phyloP scores from a whole-genome alignment of 2,329 filamentous ascomycete genomes.

The Ceratocystis eucalypticola region DNA sequence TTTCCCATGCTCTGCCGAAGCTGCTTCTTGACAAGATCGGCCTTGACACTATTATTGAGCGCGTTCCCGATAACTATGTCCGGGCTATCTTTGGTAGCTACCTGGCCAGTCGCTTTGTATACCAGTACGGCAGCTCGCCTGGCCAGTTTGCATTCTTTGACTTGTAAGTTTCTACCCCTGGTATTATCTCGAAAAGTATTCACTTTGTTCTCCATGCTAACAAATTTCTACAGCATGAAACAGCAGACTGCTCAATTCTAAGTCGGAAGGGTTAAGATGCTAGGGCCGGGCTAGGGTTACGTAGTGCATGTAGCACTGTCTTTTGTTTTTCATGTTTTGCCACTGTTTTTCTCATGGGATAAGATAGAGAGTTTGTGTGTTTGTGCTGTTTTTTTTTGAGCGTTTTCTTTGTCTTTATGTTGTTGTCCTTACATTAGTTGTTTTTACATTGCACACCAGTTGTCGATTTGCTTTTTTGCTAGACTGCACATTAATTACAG shows the following conservation, averaged over 20 bases:
- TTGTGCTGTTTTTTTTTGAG: not conserved
- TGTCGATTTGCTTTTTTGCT: not conserved
- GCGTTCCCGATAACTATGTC: slow-evolving; percentile 85
- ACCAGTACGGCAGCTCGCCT: slow-evolving; percentile 81
- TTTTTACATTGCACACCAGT: not conserved
- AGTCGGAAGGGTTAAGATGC: not conserved
- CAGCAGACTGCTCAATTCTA: slow-evolving; percentile 12
- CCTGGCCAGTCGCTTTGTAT: slow-evolving; percentile 88
- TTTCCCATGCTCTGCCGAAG: slow-evolving; percentile 73
- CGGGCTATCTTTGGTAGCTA: slow-evolving; percentile 93
- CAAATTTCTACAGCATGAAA: slow-evolving; percentile 40
- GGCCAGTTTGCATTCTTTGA: slow-evolving; percentile 98
- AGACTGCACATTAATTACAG: not conserved
- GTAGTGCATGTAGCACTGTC: not conserved
- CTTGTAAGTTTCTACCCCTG: slow-evolving; percentile 52
- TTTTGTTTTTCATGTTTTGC: not conserved
- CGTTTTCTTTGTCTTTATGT: not conserved
- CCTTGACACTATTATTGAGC: slow-evolving; percentile 68
- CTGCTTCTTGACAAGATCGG: slow-evolving; percentile 81
- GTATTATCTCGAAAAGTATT: no score
- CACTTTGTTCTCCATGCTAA: not conserved
- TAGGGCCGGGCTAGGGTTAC: not conserved
- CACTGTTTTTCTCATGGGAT: slow-evolving; percentile 7
- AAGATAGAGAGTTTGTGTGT: slow-evolving; percentile 4
- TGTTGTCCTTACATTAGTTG: not conserved